These are phyloP conservation scores for Mortierella sp. DNA, from an alignment of 371 early-diverging fungal species.

Conservation along the genomic window DNA sequence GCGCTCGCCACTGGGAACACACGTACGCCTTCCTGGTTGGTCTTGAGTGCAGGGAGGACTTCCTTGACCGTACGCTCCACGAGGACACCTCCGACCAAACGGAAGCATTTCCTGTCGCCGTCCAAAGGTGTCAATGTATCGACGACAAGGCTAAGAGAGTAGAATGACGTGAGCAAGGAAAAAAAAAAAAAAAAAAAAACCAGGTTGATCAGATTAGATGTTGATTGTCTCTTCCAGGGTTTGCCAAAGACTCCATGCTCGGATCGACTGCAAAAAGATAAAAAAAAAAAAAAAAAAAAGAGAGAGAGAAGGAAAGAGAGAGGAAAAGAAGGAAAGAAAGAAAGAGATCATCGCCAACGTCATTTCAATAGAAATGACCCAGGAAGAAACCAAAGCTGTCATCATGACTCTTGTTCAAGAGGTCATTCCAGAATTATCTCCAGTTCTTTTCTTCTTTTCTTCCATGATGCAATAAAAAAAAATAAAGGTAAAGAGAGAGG, in stretches of 20 bases:
- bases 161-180: not conserved
- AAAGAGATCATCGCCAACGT: too few species aligned
- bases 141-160: constrained; percentile 79
- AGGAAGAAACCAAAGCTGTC: too few species aligned
- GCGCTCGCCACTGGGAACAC: not conserved
- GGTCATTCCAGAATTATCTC: too few species aligned
- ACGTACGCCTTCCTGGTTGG: constrained; percentile 88
- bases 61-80: constrained; percentile 94
- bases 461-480: constrained; percentile 2
- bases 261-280: too few species aligned
- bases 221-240: not conserved
- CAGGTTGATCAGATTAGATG: not conserved
- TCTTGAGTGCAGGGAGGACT: constrained; percentile 89
- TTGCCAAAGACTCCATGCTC: too few species aligned
- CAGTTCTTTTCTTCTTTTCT: constrained; percentile 2
- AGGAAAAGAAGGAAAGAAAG: too few species aligned
- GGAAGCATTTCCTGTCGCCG: constrained; percentile 89
- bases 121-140: constrained; percentile 90
- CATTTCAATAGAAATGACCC: too few species aligned
- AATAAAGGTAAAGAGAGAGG: constrained; percentile 1
- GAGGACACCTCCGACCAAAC: constrained; percentile 93
- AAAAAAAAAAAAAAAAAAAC: not conserved
- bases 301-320: too few species aligned
- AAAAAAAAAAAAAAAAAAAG: too few species aligned
- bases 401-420: too few species aligned